Percentiles rank a stretch among this genome's conserved stretches.
These are phyloP conservation scores for Myxozyma udenii DNA, from an alignment of 805 yeast genomes.

Conservation along the genomic window DNA sequence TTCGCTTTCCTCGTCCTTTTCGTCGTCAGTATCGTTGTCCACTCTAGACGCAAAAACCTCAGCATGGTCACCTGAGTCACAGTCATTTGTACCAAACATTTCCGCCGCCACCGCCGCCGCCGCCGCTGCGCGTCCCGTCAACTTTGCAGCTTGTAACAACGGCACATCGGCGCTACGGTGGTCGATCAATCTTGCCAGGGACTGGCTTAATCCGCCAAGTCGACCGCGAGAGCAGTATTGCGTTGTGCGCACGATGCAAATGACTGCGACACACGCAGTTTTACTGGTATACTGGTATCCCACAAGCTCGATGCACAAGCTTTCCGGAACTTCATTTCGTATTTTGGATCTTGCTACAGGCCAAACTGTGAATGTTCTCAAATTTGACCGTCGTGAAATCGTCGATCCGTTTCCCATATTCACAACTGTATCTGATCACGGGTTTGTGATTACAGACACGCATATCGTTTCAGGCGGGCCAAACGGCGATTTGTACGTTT, in stretches of 20 bases:
- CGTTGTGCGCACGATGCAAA: slow-evolving; percentile 14
- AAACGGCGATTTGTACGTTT: slow-evolving; percentile 11
- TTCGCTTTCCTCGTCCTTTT: neutral
- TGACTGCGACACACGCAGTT: slow-evolving; percentile 15
- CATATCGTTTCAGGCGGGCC: slow-evolving; percentile 21
- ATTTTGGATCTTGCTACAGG: slow-evolving; percentile 13
- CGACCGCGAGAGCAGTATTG: slow-evolving; percentile 13
- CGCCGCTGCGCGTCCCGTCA: neutral
- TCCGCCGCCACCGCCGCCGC: neutral
- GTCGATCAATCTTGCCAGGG: slow-evolving; percentile 15
- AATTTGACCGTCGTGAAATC: neutral
- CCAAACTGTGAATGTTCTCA: slow-evolving; percentile 3
- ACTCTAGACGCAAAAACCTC: neutral
- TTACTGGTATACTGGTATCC: slow-evolving; percentile 22
- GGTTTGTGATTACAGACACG: slow-evolving; percentile 14
- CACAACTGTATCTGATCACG: slow-evolving; percentile 13
- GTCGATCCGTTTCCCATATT: slow-evolving; percentile 1
- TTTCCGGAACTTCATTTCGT: slow-evolving; percentile 17
- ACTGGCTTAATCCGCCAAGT: slow-evolving; percentile 5
- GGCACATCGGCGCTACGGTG: slow-evolving; percentile 6
- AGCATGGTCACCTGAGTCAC: neutral
- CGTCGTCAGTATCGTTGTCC: neutral
- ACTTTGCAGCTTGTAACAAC: slow-evolving; percentile 1
- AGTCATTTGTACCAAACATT: neutral
- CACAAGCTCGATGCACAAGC: slow-evolving; percentile 17